A percentile compares a stretch with the other conserved stretches of the same genome.
phyloP scores from a whole-genome alignment of 148 eudicot genomes.

The Vaccinium darrowii region DNA sequence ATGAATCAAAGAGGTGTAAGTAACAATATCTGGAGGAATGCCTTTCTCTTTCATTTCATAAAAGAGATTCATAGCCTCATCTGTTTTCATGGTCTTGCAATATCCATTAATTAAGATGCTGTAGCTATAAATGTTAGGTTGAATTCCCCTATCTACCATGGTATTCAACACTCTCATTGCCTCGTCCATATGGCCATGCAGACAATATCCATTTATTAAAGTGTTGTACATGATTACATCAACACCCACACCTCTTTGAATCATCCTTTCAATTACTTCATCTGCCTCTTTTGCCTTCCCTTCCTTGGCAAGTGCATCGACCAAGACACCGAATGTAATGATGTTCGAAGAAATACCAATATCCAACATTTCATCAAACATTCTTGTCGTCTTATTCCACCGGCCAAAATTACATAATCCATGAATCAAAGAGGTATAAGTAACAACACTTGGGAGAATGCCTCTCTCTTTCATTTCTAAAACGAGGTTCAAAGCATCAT shows the following conservation, averaged over 20 bases:
- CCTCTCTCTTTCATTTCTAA: constrained; percentile 9
- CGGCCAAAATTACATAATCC: constrained; percentile 3
- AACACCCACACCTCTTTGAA: neutral
- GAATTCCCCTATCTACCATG: neutral
- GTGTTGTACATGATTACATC: neutral
- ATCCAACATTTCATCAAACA: constrained; percentile 12
- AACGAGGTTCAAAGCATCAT: constrained; percentile 6
- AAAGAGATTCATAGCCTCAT: no score
- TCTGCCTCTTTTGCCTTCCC: constrained; percentile 10
- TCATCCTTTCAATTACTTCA: neutral
- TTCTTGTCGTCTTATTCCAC: neutral
- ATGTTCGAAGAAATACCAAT: neutral
- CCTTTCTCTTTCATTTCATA: no score
- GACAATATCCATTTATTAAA: constrained; percentile 17
- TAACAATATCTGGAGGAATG: no score
- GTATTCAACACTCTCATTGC: neutral
- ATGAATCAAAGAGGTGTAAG: no score
- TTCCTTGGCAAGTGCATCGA: constrained; percentile 3
- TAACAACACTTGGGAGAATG: constrained; percentile 1
- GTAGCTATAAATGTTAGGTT: neutral
- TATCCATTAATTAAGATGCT: no score
- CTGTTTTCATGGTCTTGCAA: no score
- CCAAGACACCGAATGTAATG: neutral
- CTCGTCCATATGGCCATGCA: neutral
- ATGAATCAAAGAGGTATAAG: constrained; percentile 10